These are phyloP conservation scores for Penicillium waksmanii DNA, from an alignment of 495 filamentous ascomycete species.

Conservation along the genomic window DNA sequence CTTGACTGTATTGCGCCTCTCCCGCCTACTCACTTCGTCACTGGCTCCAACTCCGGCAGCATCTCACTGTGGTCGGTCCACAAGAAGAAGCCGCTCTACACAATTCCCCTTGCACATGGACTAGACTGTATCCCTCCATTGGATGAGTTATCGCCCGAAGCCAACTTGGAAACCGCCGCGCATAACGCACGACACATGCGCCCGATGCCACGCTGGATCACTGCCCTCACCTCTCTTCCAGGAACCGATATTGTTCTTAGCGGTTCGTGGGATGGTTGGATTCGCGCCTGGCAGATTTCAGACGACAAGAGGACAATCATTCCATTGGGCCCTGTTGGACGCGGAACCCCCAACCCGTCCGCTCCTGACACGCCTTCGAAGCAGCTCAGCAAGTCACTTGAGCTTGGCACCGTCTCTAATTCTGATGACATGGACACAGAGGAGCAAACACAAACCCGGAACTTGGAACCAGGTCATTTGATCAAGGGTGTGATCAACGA, in stretches of 20 bases:
- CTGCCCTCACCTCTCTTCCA: constrained; percentile 80
- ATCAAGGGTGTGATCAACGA: constrained; percentile 83
- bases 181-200: constrained; percentile 52
- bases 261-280: constrained; percentile 90
- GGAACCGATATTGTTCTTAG: constrained; percentile 86
- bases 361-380: constrained; percentile 41
- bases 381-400: constrained; percentile 38
- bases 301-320: constrained; percentile 82
- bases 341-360: constrained; percentile 16
- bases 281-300: constrained; percentile 83
- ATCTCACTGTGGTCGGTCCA: constrained; percentile 86
- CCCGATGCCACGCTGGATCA: constrained; percentile 77
- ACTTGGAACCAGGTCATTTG: constrained; percentile 33
- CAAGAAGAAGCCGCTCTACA: constrained; percentile 94
- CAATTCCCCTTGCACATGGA: constrained; percentile 80
- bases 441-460: constrained; percentile 13
- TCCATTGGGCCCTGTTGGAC: constrained; percentile 67
- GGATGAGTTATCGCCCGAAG: constrained; percentile 72
- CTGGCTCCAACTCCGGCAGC: constrained; percentile 86
- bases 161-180: constrained; percentile 59
- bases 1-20: constrained; percentile 89
- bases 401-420: background rate
- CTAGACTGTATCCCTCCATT: constrained; percentile 67
- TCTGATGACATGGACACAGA: constrained; percentile 32
- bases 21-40: constrained; percentile 88